phyloP scores from a whole-genome alignment of 1,139 yeast genomes.

The Casaregolazyma lundiana region DNA sequence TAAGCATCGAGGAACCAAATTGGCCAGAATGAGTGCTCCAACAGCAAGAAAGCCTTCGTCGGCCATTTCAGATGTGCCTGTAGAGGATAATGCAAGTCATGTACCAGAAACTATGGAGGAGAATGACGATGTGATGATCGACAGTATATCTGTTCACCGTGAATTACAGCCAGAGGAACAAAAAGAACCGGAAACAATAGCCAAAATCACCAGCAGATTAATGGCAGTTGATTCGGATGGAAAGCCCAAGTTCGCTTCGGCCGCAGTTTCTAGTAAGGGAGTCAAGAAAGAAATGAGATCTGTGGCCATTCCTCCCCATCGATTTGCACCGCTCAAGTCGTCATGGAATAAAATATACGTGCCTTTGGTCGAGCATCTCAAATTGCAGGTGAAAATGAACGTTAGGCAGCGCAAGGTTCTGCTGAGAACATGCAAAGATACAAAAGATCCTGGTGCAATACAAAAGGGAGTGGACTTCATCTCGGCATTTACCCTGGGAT shows the following conservation, averaged over 20 bases:
- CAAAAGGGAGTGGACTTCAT: conserved; percentile 98
- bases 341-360: conserved; percentile 94
- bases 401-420: conserved; percentile 79
- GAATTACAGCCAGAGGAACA: conserved; percentile 31
- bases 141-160: conserved; percentile 33
- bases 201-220: conserved; percentile 26
- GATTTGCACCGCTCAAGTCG: conserved; percentile 87
- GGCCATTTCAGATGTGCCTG: conserved; percentile 18
- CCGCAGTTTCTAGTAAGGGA: conserved; percentile 57
- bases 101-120: conserved; percentile 29
- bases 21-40: conserved; percentile 61
- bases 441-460: conserved; percentile 88
- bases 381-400: conserved; percentile 95
- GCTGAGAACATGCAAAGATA: conserved; percentile 72
- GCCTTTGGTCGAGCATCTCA: conserved; percentile 89
- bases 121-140: conserved; percentile 65
- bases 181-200: neutral
- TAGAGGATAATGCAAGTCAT: conserved; percentile 11
- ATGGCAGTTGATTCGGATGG: conserved; percentile 75
- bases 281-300: conserved; percentile 83
- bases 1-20: neutral
- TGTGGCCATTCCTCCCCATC: conserved; percentile 91
- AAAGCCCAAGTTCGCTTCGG: conserved; percentile 81
- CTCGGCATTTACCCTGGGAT: conserved; percentile 91
- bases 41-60: conserved; percentile 41